Conservation (phyloP, 1,284 basidiomycete species). For the Microstroma glucosiphilum region DNA sequence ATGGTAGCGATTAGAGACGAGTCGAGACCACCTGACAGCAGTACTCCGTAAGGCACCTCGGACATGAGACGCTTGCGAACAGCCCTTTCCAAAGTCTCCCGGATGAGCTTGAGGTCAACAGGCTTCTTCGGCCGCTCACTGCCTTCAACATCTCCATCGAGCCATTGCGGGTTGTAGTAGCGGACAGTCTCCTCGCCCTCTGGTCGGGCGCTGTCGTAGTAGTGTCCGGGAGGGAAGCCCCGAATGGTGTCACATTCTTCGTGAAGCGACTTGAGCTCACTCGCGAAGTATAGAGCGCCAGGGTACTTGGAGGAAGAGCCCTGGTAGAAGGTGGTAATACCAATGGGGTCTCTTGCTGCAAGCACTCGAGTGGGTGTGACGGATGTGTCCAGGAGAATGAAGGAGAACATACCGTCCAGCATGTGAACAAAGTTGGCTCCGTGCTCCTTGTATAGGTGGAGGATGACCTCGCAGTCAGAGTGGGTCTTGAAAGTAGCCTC, state of each 20-base stretch:
- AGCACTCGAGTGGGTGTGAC: slow-evolving; percentile 82
- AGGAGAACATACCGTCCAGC: slow-evolving; percentile 99
- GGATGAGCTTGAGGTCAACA: slow-evolving; percentile 61
- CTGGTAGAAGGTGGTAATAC: slow-evolving; percentile 96
- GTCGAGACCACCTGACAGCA: slow-evolving; percentile 91
- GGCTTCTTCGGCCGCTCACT: slow-evolving; percentile 60
- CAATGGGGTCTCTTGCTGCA: slow-evolving; percentile 93
- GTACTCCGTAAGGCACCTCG: slow-evolving; percentile 96
- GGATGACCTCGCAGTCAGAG: slow-evolving; percentile 96
- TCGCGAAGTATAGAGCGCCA: slow-evolving; percentile 82
- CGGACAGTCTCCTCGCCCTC: slow-evolving; percentile 47
- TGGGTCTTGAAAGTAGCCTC: slow-evolving; percentile 85
- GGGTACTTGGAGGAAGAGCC: slow-evolving; percentile 82
- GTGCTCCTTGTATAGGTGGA: slow-evolving; percentile 55
- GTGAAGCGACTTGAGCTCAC: slow-evolving; percentile 86
- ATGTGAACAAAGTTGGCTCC: slow-evolving; percentile 51
- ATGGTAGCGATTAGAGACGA: slow-evolving; percentile 93
- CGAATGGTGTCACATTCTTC: slow-evolving; percentile 92
- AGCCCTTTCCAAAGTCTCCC: slow-evolving; percentile 76
- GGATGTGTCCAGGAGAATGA: slow-evolving; percentile 88
- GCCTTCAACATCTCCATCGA: slow-evolving; percentile 53
- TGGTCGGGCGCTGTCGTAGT: slow-evolving; percentile 53
- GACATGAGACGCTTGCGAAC: slow-evolving; percentile 96
- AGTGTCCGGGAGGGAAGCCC: slow-evolving; percentile 93
- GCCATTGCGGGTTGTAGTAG: slow-evolving; percentile 52